Conservation (phyloP, 2,329 filamentous ascomycete species). For the Coniochaeta sp. region DNA sequence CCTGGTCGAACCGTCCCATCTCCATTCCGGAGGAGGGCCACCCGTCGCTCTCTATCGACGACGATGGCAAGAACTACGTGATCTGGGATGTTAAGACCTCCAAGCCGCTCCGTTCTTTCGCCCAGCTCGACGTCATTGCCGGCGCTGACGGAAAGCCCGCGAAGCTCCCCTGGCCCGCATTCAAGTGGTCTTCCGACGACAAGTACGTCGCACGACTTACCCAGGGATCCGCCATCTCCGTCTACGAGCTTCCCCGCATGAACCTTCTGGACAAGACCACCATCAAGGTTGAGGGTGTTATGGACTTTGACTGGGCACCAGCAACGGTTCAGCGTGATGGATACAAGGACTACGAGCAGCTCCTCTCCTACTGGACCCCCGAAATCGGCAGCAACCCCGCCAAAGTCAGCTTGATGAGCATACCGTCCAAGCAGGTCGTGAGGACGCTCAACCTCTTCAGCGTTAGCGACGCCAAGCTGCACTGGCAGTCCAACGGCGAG, state of each 20-base stretch:
- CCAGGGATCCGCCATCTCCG: conserved; percentile 85
- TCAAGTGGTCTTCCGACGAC: conserved; percentile 98
- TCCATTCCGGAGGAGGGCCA: conserved; percentile 83
- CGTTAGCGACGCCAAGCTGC: conserved; percentile 92
- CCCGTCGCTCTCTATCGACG: conserved; percentile 76
- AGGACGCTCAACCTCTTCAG: conserved; percentile 96
- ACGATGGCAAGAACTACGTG: conserved; percentile 98
- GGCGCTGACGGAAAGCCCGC: conserved; percentile 57
- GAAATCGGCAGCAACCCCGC: conserved; percentile 97
- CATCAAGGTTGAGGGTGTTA: conserved; percentile 92
- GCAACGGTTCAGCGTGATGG: conserved; percentile 74
- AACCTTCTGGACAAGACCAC: conserved; percentile 88
- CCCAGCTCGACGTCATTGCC: conserved; percentile 74
- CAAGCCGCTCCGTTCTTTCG: conserved; percentile 87
- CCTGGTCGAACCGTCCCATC: conserved; percentile 93
- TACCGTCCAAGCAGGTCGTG: conserved; percentile 90
- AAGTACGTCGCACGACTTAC: conserved; percentile 93
- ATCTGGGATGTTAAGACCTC: conserved; percentile 94
- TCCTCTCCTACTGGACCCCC: conserved; percentile 98
- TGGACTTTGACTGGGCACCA: conserved; percentile 98
- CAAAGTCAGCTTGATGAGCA: conserved; percentile 92
- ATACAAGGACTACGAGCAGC: conserved; percentile 86
- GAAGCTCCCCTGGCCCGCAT: conserved; percentile 95
- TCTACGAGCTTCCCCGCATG: conserved; percentile 83
- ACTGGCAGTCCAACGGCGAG: conserved; percentile 93